Evolutionary conservation across 2,329 filamentous ascomycete species (phyloP).

Genomic region (Plectosphaerella plurivora): DNA sequence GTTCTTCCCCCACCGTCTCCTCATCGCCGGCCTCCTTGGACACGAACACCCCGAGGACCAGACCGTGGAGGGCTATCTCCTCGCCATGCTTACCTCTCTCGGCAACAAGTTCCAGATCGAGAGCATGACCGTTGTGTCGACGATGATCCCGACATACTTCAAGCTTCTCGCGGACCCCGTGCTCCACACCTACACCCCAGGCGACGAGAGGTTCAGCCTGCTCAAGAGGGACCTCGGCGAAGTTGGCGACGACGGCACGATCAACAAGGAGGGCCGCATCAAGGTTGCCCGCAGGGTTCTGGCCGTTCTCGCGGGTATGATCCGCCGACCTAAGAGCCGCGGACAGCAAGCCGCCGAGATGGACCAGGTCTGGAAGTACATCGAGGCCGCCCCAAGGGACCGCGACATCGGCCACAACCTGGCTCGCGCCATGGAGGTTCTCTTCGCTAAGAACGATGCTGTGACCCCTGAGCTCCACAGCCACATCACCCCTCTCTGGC

Average conservation of each 20-base stretch:
- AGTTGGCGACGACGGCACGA: background rate
- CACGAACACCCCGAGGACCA: slow-evolving; percentile 11
- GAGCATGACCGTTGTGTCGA: slow-evolving; percentile 15
- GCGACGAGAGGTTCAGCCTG: background rate
- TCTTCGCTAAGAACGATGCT: slow-evolving; percentile 33
- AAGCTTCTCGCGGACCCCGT: background rate
- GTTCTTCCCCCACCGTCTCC: slow-evolving; percentile 24
- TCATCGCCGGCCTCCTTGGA: slow-evolving; percentile 14
- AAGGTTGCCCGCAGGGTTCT: slow-evolving; percentile 10
- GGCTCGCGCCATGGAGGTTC: slow-evolving; percentile 34
- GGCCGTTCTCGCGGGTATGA: slow-evolving; percentile 7
- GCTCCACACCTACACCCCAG: background rate
- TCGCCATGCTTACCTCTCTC: slow-evolving; percentile 32
- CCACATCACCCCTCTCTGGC: slow-evolving; percentile 38
- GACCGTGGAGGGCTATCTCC: slow-evolving; percentile 18
- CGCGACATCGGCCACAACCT: slow-evolving; percentile 30
- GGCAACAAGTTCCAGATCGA: slow-evolving; percentile 41
- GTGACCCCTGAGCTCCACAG: slow-evolving; percentile 37
- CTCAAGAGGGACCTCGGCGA: background rate
- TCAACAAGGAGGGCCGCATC: background rate
- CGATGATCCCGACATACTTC: slow-evolving; percentile 1
- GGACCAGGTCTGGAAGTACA: background rate
- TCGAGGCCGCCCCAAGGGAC: slow-evolving; percentile 19
- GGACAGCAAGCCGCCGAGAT: slow-evolving; percentile 9
- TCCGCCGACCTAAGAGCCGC: slow-evolving; percentile 11